These are phyloP conservation scores for Zoysia japonica DNA, from an alignment of 176 grass and related monocot species.

Conservation along the genomic window DNA sequence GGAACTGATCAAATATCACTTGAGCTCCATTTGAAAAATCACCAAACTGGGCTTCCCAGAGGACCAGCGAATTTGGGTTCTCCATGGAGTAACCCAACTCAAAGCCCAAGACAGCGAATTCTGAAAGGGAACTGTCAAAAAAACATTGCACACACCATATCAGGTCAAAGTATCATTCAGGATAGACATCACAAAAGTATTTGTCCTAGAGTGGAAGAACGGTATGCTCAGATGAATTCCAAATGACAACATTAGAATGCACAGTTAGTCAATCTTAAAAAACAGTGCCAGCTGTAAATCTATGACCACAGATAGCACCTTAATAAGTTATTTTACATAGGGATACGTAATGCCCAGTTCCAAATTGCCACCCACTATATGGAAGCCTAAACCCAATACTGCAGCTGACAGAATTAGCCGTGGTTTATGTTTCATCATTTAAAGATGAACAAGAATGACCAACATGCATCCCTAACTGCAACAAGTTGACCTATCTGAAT, in stretches of 20 bases:
- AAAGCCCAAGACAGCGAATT: conserved; percentile 97
- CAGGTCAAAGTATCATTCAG: conserved; percentile 2
- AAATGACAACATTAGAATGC: neutral
- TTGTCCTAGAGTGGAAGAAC: conserved; percentile 8
- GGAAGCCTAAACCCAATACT: conserved; percentile 14
- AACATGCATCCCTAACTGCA: neutral
- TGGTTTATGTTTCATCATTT: neutral
- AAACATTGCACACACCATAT: conserved; percentile 30
- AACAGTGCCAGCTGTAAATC: neutral
- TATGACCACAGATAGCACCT: neutral
- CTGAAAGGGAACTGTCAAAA: conserved; percentile 93
- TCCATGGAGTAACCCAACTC: conserved; percentile 98
- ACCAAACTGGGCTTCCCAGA: conserved; percentile 99
- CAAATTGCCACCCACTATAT: neutral
- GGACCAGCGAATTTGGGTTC: conserved; percentile 86
- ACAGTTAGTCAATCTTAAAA: neutral
- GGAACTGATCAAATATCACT: conserved; percentile 99
- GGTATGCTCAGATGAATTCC: neutral
- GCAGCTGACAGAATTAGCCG: neutral
- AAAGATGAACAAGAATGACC: neutral
- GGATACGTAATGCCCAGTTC: conserved; percentile 3
- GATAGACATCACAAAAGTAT: neutral
- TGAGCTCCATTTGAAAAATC: conserved; percentile 98
- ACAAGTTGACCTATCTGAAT: conserved; percentile 9
- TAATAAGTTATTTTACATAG: conserved; percentile 2